These are phyloP conservation scores for Kitagawia praeruptora DNA, from an alignment of 129 eudicot genomes.

Conservation along the genomic window DNA sequence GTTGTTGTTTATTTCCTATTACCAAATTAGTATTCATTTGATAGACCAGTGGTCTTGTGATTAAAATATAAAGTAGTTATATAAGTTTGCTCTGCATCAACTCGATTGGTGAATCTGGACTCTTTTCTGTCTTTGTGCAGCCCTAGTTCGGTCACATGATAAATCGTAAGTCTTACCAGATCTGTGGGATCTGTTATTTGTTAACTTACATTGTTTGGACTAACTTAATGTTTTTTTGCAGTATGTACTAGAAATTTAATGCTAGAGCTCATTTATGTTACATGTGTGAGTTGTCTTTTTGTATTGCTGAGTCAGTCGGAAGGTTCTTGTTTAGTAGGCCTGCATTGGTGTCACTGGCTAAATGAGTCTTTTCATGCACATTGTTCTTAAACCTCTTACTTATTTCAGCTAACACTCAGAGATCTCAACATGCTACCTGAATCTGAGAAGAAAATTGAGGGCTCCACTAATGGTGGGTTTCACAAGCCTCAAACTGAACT, in stretches of 20 bases:
- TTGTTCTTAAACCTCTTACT: neutral
- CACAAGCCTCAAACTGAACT: conserved; percentile 33
- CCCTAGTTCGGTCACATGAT: neutral
- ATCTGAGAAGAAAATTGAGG: conserved; percentile 38
- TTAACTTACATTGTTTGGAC: no score
- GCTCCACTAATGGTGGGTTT: conserved; percentile 41
- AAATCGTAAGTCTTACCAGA: neutral
- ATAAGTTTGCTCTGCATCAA: neutral
- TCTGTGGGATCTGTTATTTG: neutral
- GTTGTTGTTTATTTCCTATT: neutral
- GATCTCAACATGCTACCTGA: conserved; percentile 49
- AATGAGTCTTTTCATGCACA: neutral
- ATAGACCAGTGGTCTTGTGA: neutral
- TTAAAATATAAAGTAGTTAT: neutral
- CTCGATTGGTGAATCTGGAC: neutral
- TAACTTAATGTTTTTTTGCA: no score
- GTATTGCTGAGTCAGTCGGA: neutral
- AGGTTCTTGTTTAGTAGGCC: neutral
- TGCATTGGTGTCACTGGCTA: neutral
- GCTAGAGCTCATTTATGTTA: neutral
- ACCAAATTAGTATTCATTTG: neutral
- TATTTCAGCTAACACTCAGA: conserved; percentile 53
- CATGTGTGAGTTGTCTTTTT: neutral
- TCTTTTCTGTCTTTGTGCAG: neutral
- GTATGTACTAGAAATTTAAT: neutral